phyloP scores from a whole-genome alignment of 1,284 basidiomycete genomes.

The Austroboletus olivaceoglutinosus region DNA sequence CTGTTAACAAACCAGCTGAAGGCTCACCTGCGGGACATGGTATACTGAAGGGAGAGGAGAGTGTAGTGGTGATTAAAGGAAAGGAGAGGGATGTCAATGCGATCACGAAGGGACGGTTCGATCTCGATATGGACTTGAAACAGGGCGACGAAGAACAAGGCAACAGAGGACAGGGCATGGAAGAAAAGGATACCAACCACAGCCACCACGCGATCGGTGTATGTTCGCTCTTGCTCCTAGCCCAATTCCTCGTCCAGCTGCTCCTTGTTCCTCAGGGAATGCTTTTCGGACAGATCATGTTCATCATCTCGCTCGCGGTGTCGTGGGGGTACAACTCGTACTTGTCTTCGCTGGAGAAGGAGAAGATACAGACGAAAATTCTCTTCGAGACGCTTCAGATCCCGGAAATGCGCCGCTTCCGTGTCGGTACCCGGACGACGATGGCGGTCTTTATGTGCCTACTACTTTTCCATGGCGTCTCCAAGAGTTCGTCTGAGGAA shows the following conservation, averaged over 20 bases:
- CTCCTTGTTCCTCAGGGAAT: conserved; percentile 27
- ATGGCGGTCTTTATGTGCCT: conserved; percentile 19
- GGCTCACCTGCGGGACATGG: not conserved
- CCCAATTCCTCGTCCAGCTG: conserved; percentile 31
- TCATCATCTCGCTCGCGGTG: conserved; percentile 23
- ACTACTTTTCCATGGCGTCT: conserved; percentile 14
- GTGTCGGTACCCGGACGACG: conserved; percentile 12
- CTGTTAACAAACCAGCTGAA: not conserved
- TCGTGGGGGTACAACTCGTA: conserved; percentile 29
- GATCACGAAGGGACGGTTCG: not conserved
- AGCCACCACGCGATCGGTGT: conserved; percentile 5
- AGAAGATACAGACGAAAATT: conserved; percentile 24
- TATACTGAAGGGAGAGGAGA: not conserved
- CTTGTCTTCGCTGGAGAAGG: conserved; percentile 26
- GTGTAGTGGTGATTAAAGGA: not conserved
- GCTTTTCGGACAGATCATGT: conserved; percentile 32
- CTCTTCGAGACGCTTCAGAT: conserved; percentile 13
- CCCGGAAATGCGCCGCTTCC: conserved; percentile 12
- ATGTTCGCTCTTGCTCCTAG: conserved; percentile 16
- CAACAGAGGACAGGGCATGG: not conserved
- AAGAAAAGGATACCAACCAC: not conserved
- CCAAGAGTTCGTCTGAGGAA: not conserved
- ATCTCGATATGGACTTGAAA: not conserved
- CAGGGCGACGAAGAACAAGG: not conserved
- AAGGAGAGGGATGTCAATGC: not conserved